phyloP scores from a whole-genome alignment of 2,329 filamentous ascomycete species.

The Aureobasidium sp. region DNA sequence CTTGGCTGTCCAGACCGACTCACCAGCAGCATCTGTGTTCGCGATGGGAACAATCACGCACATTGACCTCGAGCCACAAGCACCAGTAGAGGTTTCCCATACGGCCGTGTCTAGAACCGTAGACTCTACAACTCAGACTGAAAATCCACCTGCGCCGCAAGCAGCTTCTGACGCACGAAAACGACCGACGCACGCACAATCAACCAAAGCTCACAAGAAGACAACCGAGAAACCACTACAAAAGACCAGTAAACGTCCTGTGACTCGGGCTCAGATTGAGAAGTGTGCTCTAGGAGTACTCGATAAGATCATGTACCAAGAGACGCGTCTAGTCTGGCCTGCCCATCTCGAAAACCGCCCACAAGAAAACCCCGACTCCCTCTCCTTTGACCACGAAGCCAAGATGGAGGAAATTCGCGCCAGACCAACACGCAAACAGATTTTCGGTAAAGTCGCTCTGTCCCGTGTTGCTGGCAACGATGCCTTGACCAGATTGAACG shows the following conservation, averaged over 20 bases:
- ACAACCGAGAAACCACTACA: neutral
- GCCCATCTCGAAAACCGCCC: neutral
- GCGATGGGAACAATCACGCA: neutral
- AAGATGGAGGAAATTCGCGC: conserved; percentile 35
- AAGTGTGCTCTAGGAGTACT: neutral
- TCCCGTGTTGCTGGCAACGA: conserved; percentile 12
- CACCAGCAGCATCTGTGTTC: neutral
- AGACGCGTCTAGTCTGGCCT: neutral
- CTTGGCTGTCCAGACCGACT: neutral
- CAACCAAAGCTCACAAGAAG: neutral
- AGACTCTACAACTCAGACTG: neutral
- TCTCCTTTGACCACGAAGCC: neutral
- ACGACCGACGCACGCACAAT: neutral
- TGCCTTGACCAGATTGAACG: neutral
- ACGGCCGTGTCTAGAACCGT: too few relatives aligned
- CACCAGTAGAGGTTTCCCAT: neutral
- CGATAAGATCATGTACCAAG: neutral
- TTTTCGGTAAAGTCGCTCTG: conserved; percentile 21
- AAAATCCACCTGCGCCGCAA: neutral
- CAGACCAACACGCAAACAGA: conserved; percentile 32
- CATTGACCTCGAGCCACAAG: neutral
- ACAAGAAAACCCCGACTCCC: neutral
- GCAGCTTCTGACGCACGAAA: neutral
- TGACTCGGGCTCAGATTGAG: neutral
- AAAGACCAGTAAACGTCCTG: too few relatives aligned